Percentiles rank a stretch among this genome's conserved stretches.
Conservation (phyloP, 345 rosid species). For the Anastatica hierochuntica region DNA sequence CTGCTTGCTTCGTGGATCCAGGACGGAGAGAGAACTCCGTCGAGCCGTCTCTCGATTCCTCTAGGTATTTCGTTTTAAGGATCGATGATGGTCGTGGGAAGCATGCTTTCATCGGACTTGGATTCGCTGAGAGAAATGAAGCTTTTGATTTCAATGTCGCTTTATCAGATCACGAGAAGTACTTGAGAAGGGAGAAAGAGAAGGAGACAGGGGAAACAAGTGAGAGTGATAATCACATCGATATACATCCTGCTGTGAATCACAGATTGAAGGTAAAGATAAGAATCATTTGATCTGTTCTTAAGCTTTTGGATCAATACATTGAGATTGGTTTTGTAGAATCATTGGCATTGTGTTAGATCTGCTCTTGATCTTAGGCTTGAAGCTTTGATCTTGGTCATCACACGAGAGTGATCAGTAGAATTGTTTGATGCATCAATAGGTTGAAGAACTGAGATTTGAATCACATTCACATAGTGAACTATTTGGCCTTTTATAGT, state of each 20-base stretch:
- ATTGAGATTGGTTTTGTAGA: too few species aligned
- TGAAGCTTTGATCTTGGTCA: too few species aligned
- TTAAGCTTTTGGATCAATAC: too few species aligned
- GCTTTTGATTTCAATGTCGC: conserved; percentile 99
- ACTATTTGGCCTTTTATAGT: too few species aligned
- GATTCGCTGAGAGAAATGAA: conserved; percentile 85
- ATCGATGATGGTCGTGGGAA: conserved; percentile 93
- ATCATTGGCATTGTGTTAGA: too few species aligned
- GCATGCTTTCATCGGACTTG: conserved; percentile 90
- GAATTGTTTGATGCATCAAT: too few species aligned
- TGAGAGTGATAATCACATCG: conserved; percentile 60
- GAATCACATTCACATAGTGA: too few species aligned
- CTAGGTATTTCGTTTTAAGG: conserved; percentile 88
- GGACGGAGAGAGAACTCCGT: conserved; percentile 83
- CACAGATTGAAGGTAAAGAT: conserved; percentile 91
- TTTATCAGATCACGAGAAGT: conserved; percentile 92
- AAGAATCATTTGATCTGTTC: too few species aligned
- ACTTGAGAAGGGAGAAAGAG: conserved; percentile 70
- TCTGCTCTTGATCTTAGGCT: too few species aligned
- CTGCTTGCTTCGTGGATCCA: conserved; percentile 84
- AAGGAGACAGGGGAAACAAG: conserved; percentile 58
- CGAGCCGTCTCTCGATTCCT: conserved; percentile 95
- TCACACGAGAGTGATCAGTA: too few species aligned
- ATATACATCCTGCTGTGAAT: conserved; percentile 95
- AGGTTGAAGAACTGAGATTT: too few species aligned